These are phyloP conservation scores for Fusarium austroafricanum DNA, from an alignment of 2,329 filamentous ascomycete species.

Conservation along the genomic window DNA sequence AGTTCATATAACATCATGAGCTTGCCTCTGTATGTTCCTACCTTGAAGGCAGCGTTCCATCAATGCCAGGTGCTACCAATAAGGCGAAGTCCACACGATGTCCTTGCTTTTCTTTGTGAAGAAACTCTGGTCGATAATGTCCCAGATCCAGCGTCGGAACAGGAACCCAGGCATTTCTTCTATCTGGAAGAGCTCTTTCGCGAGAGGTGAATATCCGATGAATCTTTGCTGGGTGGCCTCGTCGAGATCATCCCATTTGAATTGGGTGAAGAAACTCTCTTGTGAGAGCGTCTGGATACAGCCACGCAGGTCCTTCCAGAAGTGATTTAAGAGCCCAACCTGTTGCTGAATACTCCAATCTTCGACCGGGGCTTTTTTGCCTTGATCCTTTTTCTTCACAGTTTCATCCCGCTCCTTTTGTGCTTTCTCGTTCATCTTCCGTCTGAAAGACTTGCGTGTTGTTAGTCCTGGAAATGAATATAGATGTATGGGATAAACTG, in stretches of 20 bases:
- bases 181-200: neutral
- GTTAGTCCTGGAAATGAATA: neutral
- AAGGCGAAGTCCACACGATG: neutral
- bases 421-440: no score
- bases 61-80: neutral
- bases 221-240: neutral
- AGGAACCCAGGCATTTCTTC: neutral
- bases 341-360: no score
- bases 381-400: no score
- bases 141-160: neutral
- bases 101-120: neutral
- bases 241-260: neutral
- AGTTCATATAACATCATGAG: neutral
- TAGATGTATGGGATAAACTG: no score
- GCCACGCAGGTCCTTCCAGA: accelerated
- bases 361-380: no score
- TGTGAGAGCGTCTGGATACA: neutral
- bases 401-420: neutral
- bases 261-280: neutral
- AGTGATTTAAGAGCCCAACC: no score
- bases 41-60: neutral
- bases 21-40: neutral
- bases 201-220: neutral
- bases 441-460: neutral
- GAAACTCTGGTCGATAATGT: neutral